These are phyloP conservation scores for Yarrowia sp. DNA, from an alignment of 805 yeast genomes.

Conservation along the genomic window DNA sequence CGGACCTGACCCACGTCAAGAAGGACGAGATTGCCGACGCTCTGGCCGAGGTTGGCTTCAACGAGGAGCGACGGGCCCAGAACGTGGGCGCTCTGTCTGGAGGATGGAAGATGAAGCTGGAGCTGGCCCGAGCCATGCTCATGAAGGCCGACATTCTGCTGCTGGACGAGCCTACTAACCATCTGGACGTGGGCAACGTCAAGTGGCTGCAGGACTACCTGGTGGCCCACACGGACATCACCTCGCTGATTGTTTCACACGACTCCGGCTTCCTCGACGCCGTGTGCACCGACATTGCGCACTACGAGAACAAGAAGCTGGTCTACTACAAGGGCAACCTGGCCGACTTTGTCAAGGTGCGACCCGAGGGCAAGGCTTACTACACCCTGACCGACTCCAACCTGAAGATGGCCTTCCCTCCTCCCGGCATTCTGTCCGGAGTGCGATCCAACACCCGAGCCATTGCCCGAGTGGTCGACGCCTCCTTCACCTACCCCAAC, in stretches of 20 bases:
- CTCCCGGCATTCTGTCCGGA: constrained; percentile 97
- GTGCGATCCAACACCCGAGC: constrained; percentile 94
- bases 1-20: constrained; percentile 71
- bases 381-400: constrained; percentile 91
- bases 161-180: constrained; percentile 98
- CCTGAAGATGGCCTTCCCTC: constrained; percentile 97
- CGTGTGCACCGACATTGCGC: constrained; percentile 96
- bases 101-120: constrained; percentile 99
- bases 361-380: constrained; percentile 96
- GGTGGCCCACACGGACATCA: constrained; percentile 80
- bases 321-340: constrained; percentile 96
- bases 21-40: constrained; percentile 77
- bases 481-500: constrained; percentile 90
- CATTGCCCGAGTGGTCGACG: constrained; percentile 85
- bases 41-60: constrained; percentile 84
- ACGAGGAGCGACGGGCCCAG: constrained; percentile 87
- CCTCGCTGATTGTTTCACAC: constrained; percentile 95
- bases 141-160: constrained; percentile 95
- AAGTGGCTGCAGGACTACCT: constrained; percentile 93
- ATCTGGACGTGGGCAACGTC: constrained; percentile 92
- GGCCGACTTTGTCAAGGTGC: constrained; percentile 86
- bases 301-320: constrained; percentile 92
- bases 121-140: constrained; percentile 97
- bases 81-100: constrained; percentile 95
- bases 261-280: constrained; percentile 95